phyloP scores from a whole-genome alignment of 1,284 basidiomycete genomes.

The Cryptococcus neoformans region DNA sequence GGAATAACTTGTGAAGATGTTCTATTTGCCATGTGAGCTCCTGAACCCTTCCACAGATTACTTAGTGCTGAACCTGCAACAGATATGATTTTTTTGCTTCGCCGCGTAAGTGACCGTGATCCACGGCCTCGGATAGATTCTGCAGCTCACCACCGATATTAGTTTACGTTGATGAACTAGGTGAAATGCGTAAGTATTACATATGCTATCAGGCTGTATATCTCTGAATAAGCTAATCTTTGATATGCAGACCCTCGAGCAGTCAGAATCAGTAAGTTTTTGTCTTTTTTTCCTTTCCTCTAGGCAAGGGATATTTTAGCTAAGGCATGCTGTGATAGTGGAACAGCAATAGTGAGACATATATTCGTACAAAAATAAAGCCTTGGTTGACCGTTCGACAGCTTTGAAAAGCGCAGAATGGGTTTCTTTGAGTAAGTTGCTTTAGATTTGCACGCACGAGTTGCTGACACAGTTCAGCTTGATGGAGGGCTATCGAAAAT shows the following conservation, averaged over 20 bases:
- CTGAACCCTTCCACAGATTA: background rate
- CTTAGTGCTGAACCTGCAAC: background rate
- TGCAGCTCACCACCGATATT: constrained; percentile 6
- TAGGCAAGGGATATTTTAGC: no score
- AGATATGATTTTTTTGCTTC: constrained; percentile 47
- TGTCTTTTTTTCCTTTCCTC: constrained; percentile 25
- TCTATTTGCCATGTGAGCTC: constrained; percentile 41
- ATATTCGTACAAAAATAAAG: background rate
- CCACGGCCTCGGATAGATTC: background rate
- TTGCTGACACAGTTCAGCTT: constrained; percentile 9
- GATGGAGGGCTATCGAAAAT: constrained; percentile 45
- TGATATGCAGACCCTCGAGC: constrained; percentile 24
- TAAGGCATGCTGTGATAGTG: background rate
- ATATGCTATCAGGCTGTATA: background rate
- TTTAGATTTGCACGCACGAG: background rate
- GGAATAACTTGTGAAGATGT: constrained; percentile 46
- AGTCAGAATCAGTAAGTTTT: constrained; percentile 33
- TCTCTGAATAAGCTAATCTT: background rate
- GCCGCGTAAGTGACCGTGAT: constrained; percentile 23
- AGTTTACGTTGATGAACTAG: constrained; percentile 45
- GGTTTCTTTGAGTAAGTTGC: constrained; percentile 37
- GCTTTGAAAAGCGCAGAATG: constrained; percentile 43
- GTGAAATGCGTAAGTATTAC: constrained; percentile 37
- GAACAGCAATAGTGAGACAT: constrained; percentile 46
- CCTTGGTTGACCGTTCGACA: constrained; percentile 1